A percentile compares a stretch with the other conserved stretches of the same genome.
phyloP scores from a whole-genome alignment of 192 early-diverging fungal species.

The Podila epigama region DNA sequence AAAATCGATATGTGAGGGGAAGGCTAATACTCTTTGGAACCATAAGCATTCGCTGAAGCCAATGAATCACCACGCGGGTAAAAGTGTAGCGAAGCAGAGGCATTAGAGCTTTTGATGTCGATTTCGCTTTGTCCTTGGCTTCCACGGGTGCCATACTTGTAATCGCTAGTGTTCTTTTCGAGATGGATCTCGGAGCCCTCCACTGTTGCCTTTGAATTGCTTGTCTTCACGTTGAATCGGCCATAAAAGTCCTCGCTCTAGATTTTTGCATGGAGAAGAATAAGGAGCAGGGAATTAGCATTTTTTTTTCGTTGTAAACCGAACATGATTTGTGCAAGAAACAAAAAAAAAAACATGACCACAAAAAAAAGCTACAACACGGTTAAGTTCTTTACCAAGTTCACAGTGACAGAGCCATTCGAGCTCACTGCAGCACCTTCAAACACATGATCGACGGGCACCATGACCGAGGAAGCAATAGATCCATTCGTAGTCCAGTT shows the following conservation, averaged over 20 bases:
- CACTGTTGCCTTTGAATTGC: slow-evolving; percentile 5
- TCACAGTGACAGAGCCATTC: slow-evolving; percentile 18
- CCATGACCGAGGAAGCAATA: slow-evolving; percentile 20
- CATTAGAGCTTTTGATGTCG: slow-evolving; percentile 18
- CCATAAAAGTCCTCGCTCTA: slow-evolving; percentile 41
- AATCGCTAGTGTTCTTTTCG: slow-evolving; percentile 6
- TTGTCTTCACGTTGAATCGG: slow-evolving; percentile 15
- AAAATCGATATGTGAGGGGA: not conserved
- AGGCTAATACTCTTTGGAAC: not conserved
- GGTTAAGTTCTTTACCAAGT: slow-evolving; percentile 22
- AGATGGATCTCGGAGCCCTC: slow-evolving; percentile 21
- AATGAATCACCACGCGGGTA: slow-evolving; percentile 12
- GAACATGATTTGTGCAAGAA: not conserved
- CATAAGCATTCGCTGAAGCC: not conserved
- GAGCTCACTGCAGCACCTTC: slow-evolving; percentile 6
- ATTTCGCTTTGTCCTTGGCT: slow-evolving; percentile 18
- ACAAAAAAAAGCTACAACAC: no score
- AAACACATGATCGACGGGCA: slow-evolving; percentile 6
- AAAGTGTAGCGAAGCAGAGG: slow-evolving; percentile 14
- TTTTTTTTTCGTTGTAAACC: not conserved
- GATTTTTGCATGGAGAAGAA: not conserved
- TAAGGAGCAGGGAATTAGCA: not conserved
- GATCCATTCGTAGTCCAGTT: slow-evolving; percentile 8
- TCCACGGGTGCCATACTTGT: slow-evolving; percentile 22
- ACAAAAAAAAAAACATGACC: not conserved